Evolutionary conservation across 129 eudicot genomes (phyloP), one percentile per base, ranked within the genome.

Genomic region (Arctium minus): DNA sequence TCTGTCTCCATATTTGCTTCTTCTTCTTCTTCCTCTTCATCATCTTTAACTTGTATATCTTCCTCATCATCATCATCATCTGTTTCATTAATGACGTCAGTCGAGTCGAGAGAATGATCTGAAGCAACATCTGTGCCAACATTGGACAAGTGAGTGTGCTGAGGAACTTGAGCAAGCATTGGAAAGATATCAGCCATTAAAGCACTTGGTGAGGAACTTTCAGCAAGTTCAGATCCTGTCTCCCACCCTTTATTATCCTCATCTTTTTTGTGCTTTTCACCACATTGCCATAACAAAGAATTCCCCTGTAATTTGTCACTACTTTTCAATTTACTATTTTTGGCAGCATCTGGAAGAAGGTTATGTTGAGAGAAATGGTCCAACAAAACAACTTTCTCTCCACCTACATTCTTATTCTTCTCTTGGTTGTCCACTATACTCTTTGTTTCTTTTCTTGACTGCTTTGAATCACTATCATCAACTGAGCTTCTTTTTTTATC

Each of bases 141-240:
- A 81, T 72, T 86, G 1, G 91, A 89, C 86, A 82, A 86, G 62
- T 73, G 88, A 68, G 91, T 88, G 67, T 53, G 72, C 4, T 37
- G 72, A 27, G 73, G 31, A 73, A 37, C 73, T 62, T 62, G 53
- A 81, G 88, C 89, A 79, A 93, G 89, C 96, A 91, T 64, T 29
- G 97, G 97, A 50, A 90, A 78, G 50, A 90, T 90, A 70, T 90
- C 94, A 48, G 88, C 90, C 97, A 91, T 86, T 67, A 97, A 94
- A 64, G 94, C 92, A 81, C 89, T 94, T 3, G 93, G 90, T 73
- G 95, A 91, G 13, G 95, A 95, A 76, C 90, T 88, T 87, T 91
- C 97, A 56, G 83, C 89, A 62, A 93, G 79, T 72, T 91, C 96
- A 22, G 99, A 96, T 36, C 80, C 97, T 33, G 88, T 82, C 71